Evolutionary conservation across 2,329 filamentous ascomycete genomes (phyloP).

Genomic region (Penicillium brasilianum): DNA sequence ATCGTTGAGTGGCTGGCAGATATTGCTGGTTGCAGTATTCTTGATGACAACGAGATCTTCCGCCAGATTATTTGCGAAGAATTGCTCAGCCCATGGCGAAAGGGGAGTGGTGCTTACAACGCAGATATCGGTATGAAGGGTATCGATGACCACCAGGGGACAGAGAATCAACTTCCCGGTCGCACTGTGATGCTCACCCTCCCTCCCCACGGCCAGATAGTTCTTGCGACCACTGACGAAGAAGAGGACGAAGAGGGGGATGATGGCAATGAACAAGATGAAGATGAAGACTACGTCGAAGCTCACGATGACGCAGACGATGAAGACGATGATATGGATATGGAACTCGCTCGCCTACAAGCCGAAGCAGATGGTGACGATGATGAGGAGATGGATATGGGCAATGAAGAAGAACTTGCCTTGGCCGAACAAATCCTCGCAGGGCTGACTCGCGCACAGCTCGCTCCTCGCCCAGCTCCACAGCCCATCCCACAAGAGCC

Average conservation of each 20-base stretch:
- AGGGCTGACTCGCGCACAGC: constrained; percentile 71
- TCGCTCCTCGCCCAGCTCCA: constrained; percentile 58
- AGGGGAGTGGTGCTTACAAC: constrained; percentile 82
- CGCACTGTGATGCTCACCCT: constrained; percentile 48
- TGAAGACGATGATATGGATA: constrained; percentile 48
- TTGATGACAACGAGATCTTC: constrained; percentile 77
- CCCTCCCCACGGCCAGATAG: constrained; percentile 48
- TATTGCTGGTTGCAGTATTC: constrained; percentile 86
- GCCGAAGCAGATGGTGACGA: constrained; percentile 50
- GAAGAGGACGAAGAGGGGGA: constrained; percentile 48
- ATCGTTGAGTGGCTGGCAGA: constrained; percentile 96
- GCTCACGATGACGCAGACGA: constrained; percentile 56
- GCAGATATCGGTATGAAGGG: constrained; percentile 76
- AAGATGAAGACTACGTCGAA: constrained; percentile 53
- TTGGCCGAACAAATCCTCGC: constrained; percentile 78
- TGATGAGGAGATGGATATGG: constrained; percentile 60
- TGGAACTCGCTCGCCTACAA: constrained; percentile 42
- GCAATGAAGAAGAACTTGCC: constrained; percentile 70
- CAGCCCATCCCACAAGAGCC: constrained; percentile 38
- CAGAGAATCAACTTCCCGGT: constrained; percentile 54
- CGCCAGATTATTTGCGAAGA: constrained; percentile 87
- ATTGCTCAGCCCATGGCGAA: constrained; percentile 82
- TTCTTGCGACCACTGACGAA: constrained; percentile 53
- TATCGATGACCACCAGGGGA: constrained; percentile 77
- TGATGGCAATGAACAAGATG: constrained; percentile 41